Conservation (phyloP, 345 rosid species). For the Gossypium thurberi region DNA sequence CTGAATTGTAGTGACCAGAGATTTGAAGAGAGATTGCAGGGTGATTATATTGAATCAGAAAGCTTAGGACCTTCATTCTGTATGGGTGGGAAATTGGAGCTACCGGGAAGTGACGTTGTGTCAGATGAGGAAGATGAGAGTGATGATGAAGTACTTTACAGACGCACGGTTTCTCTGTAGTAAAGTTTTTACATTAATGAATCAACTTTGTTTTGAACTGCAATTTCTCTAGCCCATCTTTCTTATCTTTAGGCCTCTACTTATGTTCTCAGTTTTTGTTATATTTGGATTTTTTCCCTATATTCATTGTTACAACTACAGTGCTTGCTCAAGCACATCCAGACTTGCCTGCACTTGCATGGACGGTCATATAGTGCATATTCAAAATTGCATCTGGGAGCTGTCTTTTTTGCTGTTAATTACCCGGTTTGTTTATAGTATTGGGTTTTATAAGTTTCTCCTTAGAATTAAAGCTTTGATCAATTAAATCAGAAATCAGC, state of each 20-base stretch:
- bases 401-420: background rate
- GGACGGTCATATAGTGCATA: background rate
- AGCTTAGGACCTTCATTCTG: slow-evolving; percentile 51
- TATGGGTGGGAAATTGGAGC: slow-evolving; percentile 75
- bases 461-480: background rate
- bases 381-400: background rate
- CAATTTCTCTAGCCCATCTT: background rate
- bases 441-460: background rate
- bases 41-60: slow-evolving; percentile 68
- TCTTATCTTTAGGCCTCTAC: background rate
- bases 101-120: slow-evolving; percentile 60
- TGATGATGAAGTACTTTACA: slow-evolving; percentile 66
- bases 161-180: slow-evolving; percentile 45
- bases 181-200: slow-evolving; percentile 5
- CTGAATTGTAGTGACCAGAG: slow-evolving; percentile 91
- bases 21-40: slow-evolving; percentile 75
- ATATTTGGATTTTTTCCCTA: background rate
- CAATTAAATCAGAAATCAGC: background rate
- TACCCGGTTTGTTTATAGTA: too few species aligned
- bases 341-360: background rate
- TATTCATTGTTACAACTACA: background rate
- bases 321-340: background rate
- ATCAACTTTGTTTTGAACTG: background rate
- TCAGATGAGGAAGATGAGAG: slow-evolving; percentile 70
- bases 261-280: background rate